These are phyloP conservation scores for Pezicula neosporulosa DNA, from an alignment of 2,329 filamentous ascomycete species.

Conservation along the genomic window DNA sequence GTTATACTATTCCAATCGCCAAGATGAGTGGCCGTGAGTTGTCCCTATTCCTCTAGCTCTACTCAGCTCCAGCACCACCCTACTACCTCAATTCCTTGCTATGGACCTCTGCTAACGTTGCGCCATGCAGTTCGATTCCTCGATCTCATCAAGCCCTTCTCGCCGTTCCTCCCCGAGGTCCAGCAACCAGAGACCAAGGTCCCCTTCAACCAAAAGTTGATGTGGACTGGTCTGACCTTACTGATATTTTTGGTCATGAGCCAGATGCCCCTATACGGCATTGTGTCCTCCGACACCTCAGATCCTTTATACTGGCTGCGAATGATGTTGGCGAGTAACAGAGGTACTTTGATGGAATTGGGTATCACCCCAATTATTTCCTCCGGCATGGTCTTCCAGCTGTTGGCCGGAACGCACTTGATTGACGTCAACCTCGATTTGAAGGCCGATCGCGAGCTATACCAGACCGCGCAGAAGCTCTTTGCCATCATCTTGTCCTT, in stretches of 20 bases:
- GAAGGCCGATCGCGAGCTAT: slow-evolving; percentile 98
- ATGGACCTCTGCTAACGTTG: slow-evolving; percentile 20
- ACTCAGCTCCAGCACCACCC: slow-evolving; percentile 7
- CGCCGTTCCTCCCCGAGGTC: slow-evolving; percentile 99
- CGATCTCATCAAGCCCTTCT: slow-evolving; percentile 99
- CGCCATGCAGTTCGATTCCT: slow-evolving; percentile 82
- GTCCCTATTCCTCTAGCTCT: slow-evolving; percentile 10
- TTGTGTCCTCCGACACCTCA: slow-evolving; percentile 97
- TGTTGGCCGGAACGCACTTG: slow-evolving; percentile 97
- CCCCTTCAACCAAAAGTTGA: slow-evolving; percentile 97
- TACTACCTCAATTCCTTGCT: neutral
- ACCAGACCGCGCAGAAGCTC: slow-evolving; percentile 99
- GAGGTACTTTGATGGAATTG: slow-evolving; percentile 92
- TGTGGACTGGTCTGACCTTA: slow-evolving; percentile 92
- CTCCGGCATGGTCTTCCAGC: slow-evolving; percentile 99
- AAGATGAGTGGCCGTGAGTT: slow-evolving; percentile 40
- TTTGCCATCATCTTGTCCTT: slow-evolving; percentile 97
- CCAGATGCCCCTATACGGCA: slow-evolving; percentile 98
- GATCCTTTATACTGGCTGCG: slow-evolving; percentile 99
- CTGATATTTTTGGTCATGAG: slow-evolving; percentile 99
- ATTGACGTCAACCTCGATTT: slow-evolving; percentile 99
- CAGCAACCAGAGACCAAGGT: slow-evolving; percentile 97
- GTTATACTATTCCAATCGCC: slow-evolving; percentile 30
- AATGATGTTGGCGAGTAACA: slow-evolving; percentile 99
- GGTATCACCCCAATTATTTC: slow-evolving; percentile 99